phyloP scores from a whole-genome alignment of 2,329 filamentous ascomycete species.

The Podosphaera leucotricha region DNA sequence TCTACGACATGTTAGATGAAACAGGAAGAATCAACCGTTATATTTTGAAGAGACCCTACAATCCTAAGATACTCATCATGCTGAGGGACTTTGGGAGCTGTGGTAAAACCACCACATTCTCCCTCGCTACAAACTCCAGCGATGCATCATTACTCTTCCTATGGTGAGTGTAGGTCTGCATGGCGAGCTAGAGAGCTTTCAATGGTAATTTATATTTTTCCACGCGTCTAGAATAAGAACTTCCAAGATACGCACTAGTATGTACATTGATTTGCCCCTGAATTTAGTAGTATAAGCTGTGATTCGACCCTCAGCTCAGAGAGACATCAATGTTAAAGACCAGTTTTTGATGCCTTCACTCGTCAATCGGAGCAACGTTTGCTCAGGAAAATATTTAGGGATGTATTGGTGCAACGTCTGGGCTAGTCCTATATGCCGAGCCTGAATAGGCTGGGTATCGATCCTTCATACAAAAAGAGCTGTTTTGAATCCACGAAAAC shows the following conservation, averaged over 20 bases:
- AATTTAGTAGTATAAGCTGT: neutral
- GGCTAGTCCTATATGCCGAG: neutral
- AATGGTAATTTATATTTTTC: slow-evolving; percentile 1
- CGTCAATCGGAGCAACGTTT: neutral
- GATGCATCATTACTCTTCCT: slow-evolving; percentile 1
- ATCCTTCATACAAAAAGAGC: neutral
- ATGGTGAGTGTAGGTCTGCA: neutral
- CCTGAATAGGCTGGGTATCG: neutral
- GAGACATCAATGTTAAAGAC: neutral
- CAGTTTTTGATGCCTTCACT: neutral
- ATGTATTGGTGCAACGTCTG: neutral
- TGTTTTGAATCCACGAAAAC: neutral
- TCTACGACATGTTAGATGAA: slow-evolving; percentile 11
- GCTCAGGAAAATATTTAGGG: neutral
- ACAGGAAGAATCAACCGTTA: neutral
- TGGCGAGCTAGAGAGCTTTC: neutral
- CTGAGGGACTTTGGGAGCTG: slow-evolving; percentile 42
- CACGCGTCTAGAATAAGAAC: neutral
- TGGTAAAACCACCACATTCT: slow-evolving; percentile 35
- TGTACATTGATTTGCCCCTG: neutral
- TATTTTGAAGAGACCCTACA: slow-evolving; percentile 10
- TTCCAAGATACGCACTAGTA: neutral
- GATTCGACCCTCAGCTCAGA: neutral
- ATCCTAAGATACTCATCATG: slow-evolving; percentile 45
- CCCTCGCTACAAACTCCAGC: slow-evolving; percentile 7